These are phyloP conservation scores for Mortierella hygrophila DNA, from an alignment of 192 early-diverging fungal genomes.

Conservation along the genomic window DNA sequence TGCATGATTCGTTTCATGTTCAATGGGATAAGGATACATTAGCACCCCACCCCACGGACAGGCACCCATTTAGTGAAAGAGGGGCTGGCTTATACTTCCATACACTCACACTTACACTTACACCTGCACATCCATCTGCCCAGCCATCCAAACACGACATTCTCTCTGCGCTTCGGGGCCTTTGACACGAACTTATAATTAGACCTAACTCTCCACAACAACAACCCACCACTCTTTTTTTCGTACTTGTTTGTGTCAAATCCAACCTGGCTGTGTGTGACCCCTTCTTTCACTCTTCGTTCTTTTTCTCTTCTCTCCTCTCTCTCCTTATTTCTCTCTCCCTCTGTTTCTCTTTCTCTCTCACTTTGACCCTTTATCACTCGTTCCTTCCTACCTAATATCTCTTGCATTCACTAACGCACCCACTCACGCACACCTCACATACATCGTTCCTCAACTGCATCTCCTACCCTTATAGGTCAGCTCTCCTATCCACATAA, in stretches of 20 bases:
- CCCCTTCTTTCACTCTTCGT: neutral
- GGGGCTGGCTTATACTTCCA: neutral
- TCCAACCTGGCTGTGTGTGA: neutral
- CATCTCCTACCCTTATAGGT: neutral
- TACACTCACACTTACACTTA: neutral
- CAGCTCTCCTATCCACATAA: neutral
- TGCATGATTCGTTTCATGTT: slow-evolving; percentile 22
- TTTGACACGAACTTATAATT: neutral
- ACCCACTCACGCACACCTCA: neutral
- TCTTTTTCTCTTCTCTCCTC: neutral
- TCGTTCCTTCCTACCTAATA: neutral
- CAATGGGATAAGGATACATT: neutral
- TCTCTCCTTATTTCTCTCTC: neutral
- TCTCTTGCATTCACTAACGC: no score
- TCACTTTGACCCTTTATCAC: neutral
- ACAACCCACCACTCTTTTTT: no score
- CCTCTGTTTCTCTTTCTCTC: neutral
- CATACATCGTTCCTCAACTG: neutral
- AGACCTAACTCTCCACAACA: neutral
- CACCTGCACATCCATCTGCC: neutral
- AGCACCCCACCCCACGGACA: neutral
- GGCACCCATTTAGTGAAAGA: neutral
- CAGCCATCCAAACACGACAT: neutral
- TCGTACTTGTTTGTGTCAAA: neutral
- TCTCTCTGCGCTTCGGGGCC: neutral